Base-by-base conservation (phyloP, 768 basidiomycete genomes). In the Harrya chromipes region DNA sequence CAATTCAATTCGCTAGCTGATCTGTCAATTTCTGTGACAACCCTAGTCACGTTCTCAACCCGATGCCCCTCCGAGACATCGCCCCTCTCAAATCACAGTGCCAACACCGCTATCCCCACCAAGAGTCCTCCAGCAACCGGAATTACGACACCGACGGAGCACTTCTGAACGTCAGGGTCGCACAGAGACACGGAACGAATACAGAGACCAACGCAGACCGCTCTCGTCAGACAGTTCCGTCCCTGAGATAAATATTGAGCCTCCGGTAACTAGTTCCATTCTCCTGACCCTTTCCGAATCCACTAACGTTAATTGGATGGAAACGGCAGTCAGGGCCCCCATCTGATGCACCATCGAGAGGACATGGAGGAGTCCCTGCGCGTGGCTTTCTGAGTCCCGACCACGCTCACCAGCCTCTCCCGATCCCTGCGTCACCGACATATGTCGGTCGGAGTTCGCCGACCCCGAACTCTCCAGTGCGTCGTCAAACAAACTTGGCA, bases 151-250 rank as follows among this genome's bases (percentile, higher is more conserved):
- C 37, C 61, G 63, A 44, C 53, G 64, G 35, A 24, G 46, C 14
- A 10, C 50, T 11, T 59, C 57, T 35, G 66, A 64, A 20, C 66
- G 55, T 56, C 63, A 67, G 49, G 59, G 59, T 43, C 59, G 61
- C 26, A 26, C 53, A 39, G 47, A 61, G 26, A 39, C 45, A 43
- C 59, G 58, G 46, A 47, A 48, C 37, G 52, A 49, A 20, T 44
- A 50, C 38, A 55, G 40, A 21, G 52, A 65, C 46, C 57, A 56
- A 29, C 68, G 55, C 17, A 49, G 65, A 53, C 55, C 50, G 0
- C 41, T 59, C 14, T 67, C 68, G 21, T 70, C 68, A 27, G 66
- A 69, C 37, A 70, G 66, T 26, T 68, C 66, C 40, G 61, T 68
- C 45, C 66, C 66, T 55, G 66, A 70, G 42, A 68, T 68, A 51